Conservation (phyloP, 495 filamentous ascomycete genomes). For the Tuber indicum region DNA sequence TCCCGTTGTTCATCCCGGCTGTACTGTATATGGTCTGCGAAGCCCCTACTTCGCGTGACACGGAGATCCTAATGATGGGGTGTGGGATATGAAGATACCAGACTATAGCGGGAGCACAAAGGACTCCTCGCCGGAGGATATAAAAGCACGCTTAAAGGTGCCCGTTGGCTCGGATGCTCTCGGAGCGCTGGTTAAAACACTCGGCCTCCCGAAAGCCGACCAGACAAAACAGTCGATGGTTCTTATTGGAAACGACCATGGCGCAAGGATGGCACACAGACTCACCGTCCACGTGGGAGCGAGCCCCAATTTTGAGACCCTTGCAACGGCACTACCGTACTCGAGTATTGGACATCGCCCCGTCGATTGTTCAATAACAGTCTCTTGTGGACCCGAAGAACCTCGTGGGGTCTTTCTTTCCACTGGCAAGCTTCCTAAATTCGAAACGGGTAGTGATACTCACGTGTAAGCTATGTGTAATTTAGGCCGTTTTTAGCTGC, state of each 20-base stretch:
- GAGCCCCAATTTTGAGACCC: slow-evolving; percentile 33
- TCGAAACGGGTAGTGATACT: background rate
- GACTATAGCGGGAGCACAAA: slow-evolving; percentile 48
- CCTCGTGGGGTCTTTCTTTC: slow-evolving; percentile 45
- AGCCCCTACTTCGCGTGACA: background rate
- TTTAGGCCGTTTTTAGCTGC: slow-evolving; percentile 48
- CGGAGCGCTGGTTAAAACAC: slow-evolving; percentile 18
- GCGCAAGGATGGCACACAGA: slow-evolving; percentile 48
- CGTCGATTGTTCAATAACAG: slow-evolving; percentile 46
- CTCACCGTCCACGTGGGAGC: slow-evolving; percentile 43
- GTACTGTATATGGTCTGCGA: slow-evolving; percentile 20
- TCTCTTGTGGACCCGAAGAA: slow-evolving; percentile 36
- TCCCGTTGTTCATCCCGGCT: slow-evolving; percentile 44
- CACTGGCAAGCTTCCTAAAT: slow-evolving; percentile 45
- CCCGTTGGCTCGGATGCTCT: slow-evolving; percentile 44
- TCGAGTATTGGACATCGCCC: slow-evolving; percentile 52
- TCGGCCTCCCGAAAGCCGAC: slow-evolving; percentile 5
- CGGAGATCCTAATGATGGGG: background rate
- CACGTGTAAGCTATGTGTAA: background rate
- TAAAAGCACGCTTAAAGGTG: slow-evolving; percentile 44
- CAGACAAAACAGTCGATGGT: background rate
- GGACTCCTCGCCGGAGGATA: slow-evolving; percentile 30
- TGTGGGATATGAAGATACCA: slow-evolving; percentile 40
- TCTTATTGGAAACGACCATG: slow-evolving; percentile 48
- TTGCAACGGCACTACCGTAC: slow-evolving; percentile 41